A percentile compares a stretch with the other conserved stretches of the same genome.
phyloP scores from a whole-genome alignment of 176 grass and related monocot genomes.

The Aegilops umbellulata region DNA sequence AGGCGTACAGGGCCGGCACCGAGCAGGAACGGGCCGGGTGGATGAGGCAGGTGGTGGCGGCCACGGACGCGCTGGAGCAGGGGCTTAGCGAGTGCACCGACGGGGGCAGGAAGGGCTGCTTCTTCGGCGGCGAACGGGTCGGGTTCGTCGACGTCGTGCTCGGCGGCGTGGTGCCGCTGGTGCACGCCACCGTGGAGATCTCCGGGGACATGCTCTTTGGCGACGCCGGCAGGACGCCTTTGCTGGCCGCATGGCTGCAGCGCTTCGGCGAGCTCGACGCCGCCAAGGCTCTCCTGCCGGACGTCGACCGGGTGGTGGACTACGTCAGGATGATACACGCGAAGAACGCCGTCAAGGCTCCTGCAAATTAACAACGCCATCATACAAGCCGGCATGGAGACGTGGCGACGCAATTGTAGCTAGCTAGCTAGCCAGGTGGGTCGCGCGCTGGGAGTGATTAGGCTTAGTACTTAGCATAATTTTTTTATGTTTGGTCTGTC shows the following conservation, averaged over 20 bases:
- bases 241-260: slow-evolving; percentile 36
- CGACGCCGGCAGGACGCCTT: slow-evolving; percentile 13
- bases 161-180: not conserved
- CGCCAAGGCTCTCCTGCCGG: slow-evolving; percentile 34
- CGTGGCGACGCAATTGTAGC: no score
- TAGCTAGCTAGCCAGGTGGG: no score
- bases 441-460: no score
- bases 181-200: not conserved
- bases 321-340: not conserved
- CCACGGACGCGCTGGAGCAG: slow-evolving; percentile 25
- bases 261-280: slow-evolving; percentile 30
- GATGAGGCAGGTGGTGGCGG: not conserved
- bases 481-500: no score
- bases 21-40: not conserved
- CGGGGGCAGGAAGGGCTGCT: slow-evolving; percentile 2
- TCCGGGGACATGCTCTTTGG: slow-evolving; percentile 9
- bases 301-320: not conserved
- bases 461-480: no score
- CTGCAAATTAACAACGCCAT: no score
- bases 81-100: slow-evolving; percentile 30
- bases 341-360: not conserved
- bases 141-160: slow-evolving; percentile 53
- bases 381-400: no score
- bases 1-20: not conserved
- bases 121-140: slow-evolving; percentile 51